Evolutionary conservation across 192 early-diverging fungal genomes (phyloP).

Genomic region (Ramicandelaber brevisporus): DNA sequence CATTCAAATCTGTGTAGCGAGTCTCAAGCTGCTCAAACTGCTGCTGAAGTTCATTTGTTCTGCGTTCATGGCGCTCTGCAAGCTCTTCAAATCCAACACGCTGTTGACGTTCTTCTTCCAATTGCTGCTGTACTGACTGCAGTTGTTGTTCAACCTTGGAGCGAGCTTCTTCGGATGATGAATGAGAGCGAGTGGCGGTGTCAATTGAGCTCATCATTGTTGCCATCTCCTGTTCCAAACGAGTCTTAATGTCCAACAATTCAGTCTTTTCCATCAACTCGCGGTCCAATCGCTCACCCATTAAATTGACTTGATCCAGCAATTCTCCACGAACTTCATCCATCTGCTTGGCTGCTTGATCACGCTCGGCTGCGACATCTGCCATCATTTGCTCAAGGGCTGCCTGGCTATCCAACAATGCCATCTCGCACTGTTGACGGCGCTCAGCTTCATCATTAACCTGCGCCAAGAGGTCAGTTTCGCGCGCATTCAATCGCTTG

Average conservation of each 20-base stretch:
- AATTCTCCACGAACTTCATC: constrained; percentile 48
- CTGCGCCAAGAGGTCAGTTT: constrained; percentile 28
- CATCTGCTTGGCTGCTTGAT: constrained; percentile 36
- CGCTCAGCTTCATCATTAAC: constrained; percentile 34
- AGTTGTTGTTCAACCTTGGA: constrained; percentile 24
- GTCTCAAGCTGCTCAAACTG: constrained; percentile 34
- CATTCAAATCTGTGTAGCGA: too few relatives aligned
- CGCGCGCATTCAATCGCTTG: constrained; percentile 25
- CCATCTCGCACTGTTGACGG: constrained; percentile 31
- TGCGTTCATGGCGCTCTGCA: constrained; percentile 41
- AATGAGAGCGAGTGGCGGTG: constrained; percentile 29
- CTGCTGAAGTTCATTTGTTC: constrained; percentile 29
- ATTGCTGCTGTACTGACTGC: constrained; percentile 22
- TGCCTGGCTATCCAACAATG: constrained; percentile 32
- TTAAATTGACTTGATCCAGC: constrained; percentile 21
- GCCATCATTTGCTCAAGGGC: constrained; percentile 43
- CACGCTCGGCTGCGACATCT: constrained; percentile 27
- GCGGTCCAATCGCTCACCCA: constrained; percentile 29
- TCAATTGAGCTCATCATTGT: constrained; percentile 24
- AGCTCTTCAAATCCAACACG: constrained; percentile 36
- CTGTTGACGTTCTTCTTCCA: constrained; percentile 22
- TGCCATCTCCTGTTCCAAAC: constrained; percentile 33
- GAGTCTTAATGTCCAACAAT: constrained; percentile 25
- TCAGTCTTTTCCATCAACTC: constrained; percentile 24
- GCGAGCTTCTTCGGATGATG: constrained; percentile 36